Evolutionary conservation across 768 basidiomycete species (phyloP), one percentile per base, ranked within the genome.

Genomic region (Lactifluus echinatus): DNA sequence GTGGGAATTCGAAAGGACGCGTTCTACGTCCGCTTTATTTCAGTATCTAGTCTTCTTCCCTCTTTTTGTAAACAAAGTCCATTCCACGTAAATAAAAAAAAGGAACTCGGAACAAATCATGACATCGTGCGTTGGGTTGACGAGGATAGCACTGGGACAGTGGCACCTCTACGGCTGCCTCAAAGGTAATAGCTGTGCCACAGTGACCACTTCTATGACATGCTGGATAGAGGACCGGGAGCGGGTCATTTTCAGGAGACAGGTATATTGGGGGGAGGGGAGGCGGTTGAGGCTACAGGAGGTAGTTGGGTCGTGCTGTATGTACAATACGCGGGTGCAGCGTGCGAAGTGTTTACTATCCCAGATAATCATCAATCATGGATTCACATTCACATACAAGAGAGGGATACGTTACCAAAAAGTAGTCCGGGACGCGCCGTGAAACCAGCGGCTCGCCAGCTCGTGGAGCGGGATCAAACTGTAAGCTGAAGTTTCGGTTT

Each of bases 401-500:
- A 2, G 39, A 23, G 14, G 28, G 8, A 11, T 23, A 14, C 76
- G 84, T 67, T 68, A 92, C 89, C 69, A 93, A 80, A 82, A 93
- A 93, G 74, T 93, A 93, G 74, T 93, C 90, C 68, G 90, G 90
- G 73, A 92, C 90, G 72, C 90, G 87, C 73, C 90, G 82, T 69
- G 94, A 93, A 63, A 99, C 96, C 59, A 98, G 84, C 48, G 96
- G 96, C 72, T 99, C 96, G 65, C 96, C 96, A 68, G 95, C 93
- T 71, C 96, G 81, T 66, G 96, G 96, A 65, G 96, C 96, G 68
- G 96, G 96, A 75, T 99, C 96, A 73, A 98, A 99, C 83, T 99
- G 96, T 74, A 99, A 81, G 88, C 93, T 98, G 65, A 15, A 24
- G 21, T 50, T 37, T 14, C 43, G 50, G 0, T 14, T 2, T n/a